These are phyloP conservation scores for Hypoxylon crocopeplum DNA, from an alignment of 495 filamentous ascomycete genomes.

Conservation along the genomic window DNA sequence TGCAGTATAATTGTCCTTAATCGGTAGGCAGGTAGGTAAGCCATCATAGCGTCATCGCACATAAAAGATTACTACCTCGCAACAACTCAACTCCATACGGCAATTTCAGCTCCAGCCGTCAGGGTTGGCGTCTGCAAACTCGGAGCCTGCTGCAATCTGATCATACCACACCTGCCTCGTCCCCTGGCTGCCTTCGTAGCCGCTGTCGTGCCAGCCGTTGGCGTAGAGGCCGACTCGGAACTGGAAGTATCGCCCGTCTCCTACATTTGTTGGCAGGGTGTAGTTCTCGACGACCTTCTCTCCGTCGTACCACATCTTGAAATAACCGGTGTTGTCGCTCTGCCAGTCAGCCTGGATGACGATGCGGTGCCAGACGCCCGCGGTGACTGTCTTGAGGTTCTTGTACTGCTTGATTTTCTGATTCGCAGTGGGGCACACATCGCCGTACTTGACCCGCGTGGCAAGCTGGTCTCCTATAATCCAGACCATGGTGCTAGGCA, in stretches of 20 bases:
- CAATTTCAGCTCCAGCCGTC: not conserved
- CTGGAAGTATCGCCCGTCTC: slow-evolving; percentile 55
- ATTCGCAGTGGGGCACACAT: slow-evolving; percentile 41
- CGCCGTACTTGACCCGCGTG: slow-evolving; percentile 56
- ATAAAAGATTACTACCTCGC: too few species aligned
- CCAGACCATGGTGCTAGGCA: slow-evolving; percentile 63
- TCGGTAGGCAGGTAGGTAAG: too few species aligned
- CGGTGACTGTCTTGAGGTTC: slow-evolving; percentile 49
- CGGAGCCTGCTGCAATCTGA: slow-evolving; percentile 57
- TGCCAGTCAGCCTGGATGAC: slow-evolving; percentile 58
- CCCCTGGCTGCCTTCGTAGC: slow-evolving; percentile 53
- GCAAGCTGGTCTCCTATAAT: slow-evolving; percentile 54
- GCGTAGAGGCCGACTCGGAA: slow-evolving; percentile 64
- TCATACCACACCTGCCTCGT: slow-evolving; percentile 62
- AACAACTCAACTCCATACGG: too few species aligned
- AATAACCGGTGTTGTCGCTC: slow-evolving; percentile 54
- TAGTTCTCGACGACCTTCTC: slow-evolving; percentile 53
- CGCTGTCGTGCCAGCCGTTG: slow-evolving; percentile 62
- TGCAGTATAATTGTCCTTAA: too few species aligned
- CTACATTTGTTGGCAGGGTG: slow-evolving; percentile 54
- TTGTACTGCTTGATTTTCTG: slow-evolving; percentile 44
- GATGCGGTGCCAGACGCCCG: slow-evolving; percentile 59
- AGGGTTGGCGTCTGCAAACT: slow-evolving; percentile 55
- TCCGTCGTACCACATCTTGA: slow-evolving; percentile 61
- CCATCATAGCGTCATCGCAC: too few species aligned